Evolutionary conservation across 495 filamentous ascomycete species (phyloP), one percentile per base, ranked within the genome.

Genomic region (Chaetomium fimeti): DNA sequence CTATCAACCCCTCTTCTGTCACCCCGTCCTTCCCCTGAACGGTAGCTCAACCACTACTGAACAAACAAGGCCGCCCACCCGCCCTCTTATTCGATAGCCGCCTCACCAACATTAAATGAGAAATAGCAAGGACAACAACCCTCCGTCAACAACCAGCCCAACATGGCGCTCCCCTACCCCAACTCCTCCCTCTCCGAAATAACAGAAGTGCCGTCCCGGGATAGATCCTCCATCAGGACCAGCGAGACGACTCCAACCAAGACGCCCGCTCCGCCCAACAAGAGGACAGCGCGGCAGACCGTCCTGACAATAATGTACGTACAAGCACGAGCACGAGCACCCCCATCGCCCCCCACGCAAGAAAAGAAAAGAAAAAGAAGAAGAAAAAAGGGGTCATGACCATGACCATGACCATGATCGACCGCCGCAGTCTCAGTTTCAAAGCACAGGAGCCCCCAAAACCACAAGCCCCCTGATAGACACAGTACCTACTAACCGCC

Each of bases 181-280:
- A 74, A 74, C 53, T 68, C 60, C 25, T 72, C 70, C 5, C 66
- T 72, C 13, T 69, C 70, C 24, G 65, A 69, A 0, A 69, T 71
- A 63, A 63, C 65, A 42, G 60, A 43, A 1, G 61, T 53, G 12
- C 32, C 60, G 28, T 48, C 48, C 20, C 60, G 56, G 5, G 45
- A 55, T 24, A 47, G 48, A 20, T 62, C 49, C 1, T 18, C 56
- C 16, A n/a, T 25, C 27, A n/a, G 52, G 16, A 32, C 51, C 40
- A 62, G 66, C 40, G 63, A 63, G 51, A 20, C 40, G 15, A 24
- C 52, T 36, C 24, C 64, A 69, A 13, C n/a, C 49, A 25, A 54
- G 58, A 16, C 58, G 47, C 36, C 49, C 28, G 2, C 32, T 36
- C 6, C 27, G 32, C 3, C 40, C 29, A 2, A 18, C 57, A 60